Evolutionary conservation across 805 yeast species (phyloP), one percentile per base, ranked within the genome.

Genomic region (Kazachstania bromeliacearum): DNA sequence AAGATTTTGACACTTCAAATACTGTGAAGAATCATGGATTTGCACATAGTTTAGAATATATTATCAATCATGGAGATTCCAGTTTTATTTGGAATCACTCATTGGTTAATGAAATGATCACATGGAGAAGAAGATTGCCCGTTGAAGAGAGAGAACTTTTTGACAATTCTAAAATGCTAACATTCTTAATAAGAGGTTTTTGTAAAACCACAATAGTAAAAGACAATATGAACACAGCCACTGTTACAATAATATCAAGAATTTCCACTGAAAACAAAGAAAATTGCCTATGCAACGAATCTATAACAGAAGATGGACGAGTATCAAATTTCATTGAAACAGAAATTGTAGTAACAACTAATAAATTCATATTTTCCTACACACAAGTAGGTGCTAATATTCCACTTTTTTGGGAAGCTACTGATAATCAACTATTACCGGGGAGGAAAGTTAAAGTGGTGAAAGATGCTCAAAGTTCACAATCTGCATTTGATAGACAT

Each of bases 331-430:
- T 79, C 51, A 84, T 85, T 22, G 96, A 87, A 52, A 82, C 96
- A 0, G 99, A 92, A 51, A 68, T 85, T 14, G 76, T 92, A 15
- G 68, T 78, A 39, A 71, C 76, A 51, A 64, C 67, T 29, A 62
- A 64, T 31, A 44, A 43, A 4, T 56, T 71, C 60, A 59, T 67
- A 62, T 81, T 78, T 48, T 76, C 96, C 1, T 89, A 80, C 57
- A 71, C 81, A 0, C 95, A 87, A 60, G 70, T 88, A 3, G 66
- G 95, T 46, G 98, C 97, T 3, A 83, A 94, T 20, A 88, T 88
- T 1, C 98, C 99, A 0, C 63, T 92, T 5, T 89, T 85, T 51
- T 92, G 95, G 94, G 98, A 89, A 52, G 89, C 87, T 48, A 95
- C 84, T 43, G 66, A 62, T 30, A 58, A 61, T 22, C 66, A 61